Evolutionary conservation across 768 basidiomycete species (phyloP).

Genomic region (Galerina sulciceps): DNA sequence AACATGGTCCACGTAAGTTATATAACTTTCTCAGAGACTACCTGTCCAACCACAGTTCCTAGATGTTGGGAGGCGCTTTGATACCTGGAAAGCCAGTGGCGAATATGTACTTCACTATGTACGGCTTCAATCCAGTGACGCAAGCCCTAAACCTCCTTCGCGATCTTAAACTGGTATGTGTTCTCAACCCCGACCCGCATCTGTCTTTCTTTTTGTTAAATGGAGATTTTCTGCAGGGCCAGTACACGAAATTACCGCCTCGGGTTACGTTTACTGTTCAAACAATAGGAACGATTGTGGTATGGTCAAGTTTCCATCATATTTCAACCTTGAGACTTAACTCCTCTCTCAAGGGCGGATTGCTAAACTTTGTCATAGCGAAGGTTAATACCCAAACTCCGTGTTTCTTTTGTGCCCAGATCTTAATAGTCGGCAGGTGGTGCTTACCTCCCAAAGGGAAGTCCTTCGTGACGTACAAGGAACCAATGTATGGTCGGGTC

Average conservation of each 20-base stretch:
- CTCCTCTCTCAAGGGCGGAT: slow-evolving; percentile 39
- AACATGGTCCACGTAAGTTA: slow-evolving; percentile 34
- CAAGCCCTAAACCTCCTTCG: slow-evolving; percentile 54
- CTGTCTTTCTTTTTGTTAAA: too few species aligned
- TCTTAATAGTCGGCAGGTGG: slow-evolving; percentile 12
- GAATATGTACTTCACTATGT: slow-evolving; percentile 49
- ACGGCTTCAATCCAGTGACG: slow-evolving; percentile 47
- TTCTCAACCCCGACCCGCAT: too few species aligned
- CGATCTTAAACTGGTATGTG: slow-evolving; percentile 54
- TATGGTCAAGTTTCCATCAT: slow-evolving; percentile 17
- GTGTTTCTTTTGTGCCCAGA: background rate
- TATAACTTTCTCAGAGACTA: background rate
- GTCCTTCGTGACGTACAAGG: slow-evolving; percentile 50
- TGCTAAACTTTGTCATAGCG: slow-evolving; percentile 57
- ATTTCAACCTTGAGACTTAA: background rate
- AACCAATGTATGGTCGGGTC: slow-evolving; percentile 59
- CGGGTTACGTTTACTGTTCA: slow-evolving; percentile 61
- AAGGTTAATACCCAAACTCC: slow-evolving; percentile 33
- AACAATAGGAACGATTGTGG: slow-evolving; percentile 54
- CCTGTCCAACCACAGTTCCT: background rate
- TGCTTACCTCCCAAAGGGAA: slow-evolving; percentile 37
- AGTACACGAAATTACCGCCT: slow-evolving; percentile 60
- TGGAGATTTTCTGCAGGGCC: slow-evolving; percentile 22
- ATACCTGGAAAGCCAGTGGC: slow-evolving; percentile 51
- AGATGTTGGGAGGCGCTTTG: slow-evolving; percentile 53